Evolutionary conservation across 2,329 filamentous ascomycete species (phyloP), one percentile per base, ranked within the genome.

Genomic region (Teratosphaeriaceae sp.): DNA sequence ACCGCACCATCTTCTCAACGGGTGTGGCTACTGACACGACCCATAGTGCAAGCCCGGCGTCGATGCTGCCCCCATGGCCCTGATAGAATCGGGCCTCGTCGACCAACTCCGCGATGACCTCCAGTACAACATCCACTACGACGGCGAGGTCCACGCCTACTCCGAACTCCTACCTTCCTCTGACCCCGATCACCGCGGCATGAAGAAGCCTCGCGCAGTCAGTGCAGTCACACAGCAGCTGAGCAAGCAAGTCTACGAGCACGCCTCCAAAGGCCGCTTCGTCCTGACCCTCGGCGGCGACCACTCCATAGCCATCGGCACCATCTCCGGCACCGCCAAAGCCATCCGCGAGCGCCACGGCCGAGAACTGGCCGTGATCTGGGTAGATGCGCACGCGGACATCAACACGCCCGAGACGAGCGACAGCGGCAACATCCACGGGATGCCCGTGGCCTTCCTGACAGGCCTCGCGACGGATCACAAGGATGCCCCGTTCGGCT

Each of bases 301-400:
- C 70, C 92, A 98, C 74, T 88, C 83, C 51, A 94, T 98, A 61
- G 92, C 92, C 50, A 94, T 98, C 56, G 92, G 92, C 50, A 94
- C 88, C 37, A 80, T 98, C 55, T 84, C 84, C 21, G 92, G 92
- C 30, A 87, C 84, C 1, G 86, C 89, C 26, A 86, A 84, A 70
- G 92, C 90, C 0, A 82, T 87, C 30, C 80, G 86, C 45, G 89
- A 98, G 74, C 73, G 90, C 15, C 71, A 94, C 46, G 79, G 74
- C 34, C 76, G 84, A 43, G 90, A 97, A 57, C 82, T 96, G 50
- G 92, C 88, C 11, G 87, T 98, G 45, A 94, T 98, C 65, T 98
- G 92, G 92, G 92, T 98, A 23, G 92, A 98, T 67, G 92, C 92
- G 20, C 92, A 98, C 67, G 84, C 90, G 42, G 92, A 98, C 66